Conservation (phyloP, 2,329 filamentous ascomycete genomes). For the Aureobasidium namibiae region DNA sequence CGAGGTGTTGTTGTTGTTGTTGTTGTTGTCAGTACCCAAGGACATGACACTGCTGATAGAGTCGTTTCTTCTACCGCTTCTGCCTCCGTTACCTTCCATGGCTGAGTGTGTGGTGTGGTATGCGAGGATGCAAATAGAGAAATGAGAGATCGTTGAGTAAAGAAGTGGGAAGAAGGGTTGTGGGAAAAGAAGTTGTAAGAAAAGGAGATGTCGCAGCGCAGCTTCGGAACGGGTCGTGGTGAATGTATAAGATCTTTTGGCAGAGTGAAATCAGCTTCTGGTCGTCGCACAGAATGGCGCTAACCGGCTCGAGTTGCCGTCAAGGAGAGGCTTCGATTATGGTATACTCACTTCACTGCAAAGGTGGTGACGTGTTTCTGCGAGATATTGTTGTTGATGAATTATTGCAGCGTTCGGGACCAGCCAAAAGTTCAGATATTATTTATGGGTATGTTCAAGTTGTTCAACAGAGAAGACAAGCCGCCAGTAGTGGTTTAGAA, state of each 20-base stretch:
- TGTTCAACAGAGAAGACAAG: not conserved
- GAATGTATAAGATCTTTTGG: not conserved
- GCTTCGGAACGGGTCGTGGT: not conserved
- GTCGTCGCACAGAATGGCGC: not conserved
- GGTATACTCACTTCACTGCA: not conserved
- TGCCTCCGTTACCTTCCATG: constrained; percentile 5
- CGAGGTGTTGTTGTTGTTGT: not conserved
- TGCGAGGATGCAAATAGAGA: not conserved
- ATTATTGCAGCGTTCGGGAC: not conserved
- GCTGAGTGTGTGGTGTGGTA: not conserved
- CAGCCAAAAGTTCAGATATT: not conserved
- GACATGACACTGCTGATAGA: constrained; percentile 14
- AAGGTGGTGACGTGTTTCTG: constrained; percentile 7
- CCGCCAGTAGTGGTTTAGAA: not conserved
- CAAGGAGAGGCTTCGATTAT: not conserved
- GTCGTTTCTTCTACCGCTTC: constrained; percentile 12
- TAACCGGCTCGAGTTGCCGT: not conserved
- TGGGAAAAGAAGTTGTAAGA: not conserved
- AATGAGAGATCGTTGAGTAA: not conserved
- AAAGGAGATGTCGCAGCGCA: not conserved
- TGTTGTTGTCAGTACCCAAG: not conserved
- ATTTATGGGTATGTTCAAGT: not conserved
- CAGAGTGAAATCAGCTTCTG: constrained; percentile 4
- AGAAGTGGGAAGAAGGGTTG: not conserved
- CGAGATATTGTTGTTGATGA: not conserved